Conservation (phyloP, 352 stramenopile genomes). For the Phytophthora europaea region DNA sequence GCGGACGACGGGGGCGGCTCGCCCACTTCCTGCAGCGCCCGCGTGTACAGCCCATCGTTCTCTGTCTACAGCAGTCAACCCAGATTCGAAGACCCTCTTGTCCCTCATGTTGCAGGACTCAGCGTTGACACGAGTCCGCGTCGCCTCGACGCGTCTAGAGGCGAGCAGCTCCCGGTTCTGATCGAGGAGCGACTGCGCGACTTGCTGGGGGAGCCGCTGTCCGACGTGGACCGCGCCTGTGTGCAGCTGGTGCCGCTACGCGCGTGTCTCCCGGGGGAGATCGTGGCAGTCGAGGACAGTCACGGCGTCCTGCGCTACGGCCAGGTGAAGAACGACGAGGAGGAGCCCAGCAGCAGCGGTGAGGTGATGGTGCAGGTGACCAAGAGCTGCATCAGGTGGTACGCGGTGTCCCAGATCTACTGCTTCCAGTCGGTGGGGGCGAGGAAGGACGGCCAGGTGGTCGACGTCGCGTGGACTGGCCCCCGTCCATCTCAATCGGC, state of each 20-base stretch:
- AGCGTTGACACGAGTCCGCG: background rate
- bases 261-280: slow-evolving; percentile 56
- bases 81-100: background rate
- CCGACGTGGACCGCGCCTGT: slow-evolving; percentile 32
- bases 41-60: slow-evolving; percentile 6
- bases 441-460: slow-evolving; percentile 1
- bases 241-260: slow-evolving; percentile 47
- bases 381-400: slow-evolving; percentile 49
- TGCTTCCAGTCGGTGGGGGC: slow-evolving; percentile 49
- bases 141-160: background rate
- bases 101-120: background rate
- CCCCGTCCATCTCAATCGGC: background rate
- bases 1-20: slow-evolving; percentile 9
- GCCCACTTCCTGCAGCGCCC: slow-evolving; percentile 18
- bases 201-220: slow-evolving; percentile 45
- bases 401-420: slow-evolving; percentile 56
- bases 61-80: background rate
- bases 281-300: slow-evolving; percentile 51
- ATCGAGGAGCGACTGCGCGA: slow-evolving; percentile 40
- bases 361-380: slow-evolving; percentile 58
- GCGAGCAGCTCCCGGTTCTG: slow-evolving; percentile 18
- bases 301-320: slow-evolving; percentile 49
- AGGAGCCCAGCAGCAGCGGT: slow-evolving; percentile 27
- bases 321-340: slow-evolving; percentile 37
- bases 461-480: background rate